Evolutionary conservation across 495 filamentous ascomycete species (phyloP), one percentile per base, ranked within the genome.

Genomic region (Aspergillus funiculosus): DNA sequence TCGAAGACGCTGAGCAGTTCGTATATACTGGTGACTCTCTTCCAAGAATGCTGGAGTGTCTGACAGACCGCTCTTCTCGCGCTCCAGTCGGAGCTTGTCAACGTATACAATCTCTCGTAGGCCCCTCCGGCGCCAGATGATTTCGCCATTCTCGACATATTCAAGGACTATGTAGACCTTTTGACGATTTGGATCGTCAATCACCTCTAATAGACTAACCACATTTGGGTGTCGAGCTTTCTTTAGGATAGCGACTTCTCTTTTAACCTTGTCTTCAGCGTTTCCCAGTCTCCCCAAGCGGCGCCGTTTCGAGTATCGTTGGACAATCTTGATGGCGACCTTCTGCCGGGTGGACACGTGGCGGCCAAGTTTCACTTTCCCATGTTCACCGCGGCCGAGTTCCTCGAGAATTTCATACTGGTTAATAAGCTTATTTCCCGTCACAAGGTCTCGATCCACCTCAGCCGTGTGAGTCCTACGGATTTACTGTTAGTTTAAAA

Each of bases 161-260:
- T 99, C 92, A 29, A 99, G 71, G 15, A 96, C 87, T 63, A 99
- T 87, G 67, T 99, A 97, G 44, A 99, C 94, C 67, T 99, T 99
- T 69, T 92, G 91, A 45, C 84, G 76, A 52, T 87, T 85, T 1
- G 90, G 89, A 61, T 99, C 92, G 57, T 99, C 92, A 56, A 99
- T 97, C 56, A 99, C 89, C 63, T 99, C 92, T 19, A 96, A 76
- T 38, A 99, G 71, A 56, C 85, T 89, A 48, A 97, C 94, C 29
- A 99, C 86, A 52, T 97, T 94, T 11, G 87, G 83, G 66, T 99
- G 92, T 10, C 89, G 82, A 32, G 91, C 92, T 72, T 97, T 97
- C 65, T 99, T 99, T 48, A 99, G 69, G 43, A 99, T 96, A 51
- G 92, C 92, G 49, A 99, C 91, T 69, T 98, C 92, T 59, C 83